phyloP scores from a whole-genome alignment of 371 early-diverging fungal genomes.

The Syncephalastrum racemosum region DNA sequence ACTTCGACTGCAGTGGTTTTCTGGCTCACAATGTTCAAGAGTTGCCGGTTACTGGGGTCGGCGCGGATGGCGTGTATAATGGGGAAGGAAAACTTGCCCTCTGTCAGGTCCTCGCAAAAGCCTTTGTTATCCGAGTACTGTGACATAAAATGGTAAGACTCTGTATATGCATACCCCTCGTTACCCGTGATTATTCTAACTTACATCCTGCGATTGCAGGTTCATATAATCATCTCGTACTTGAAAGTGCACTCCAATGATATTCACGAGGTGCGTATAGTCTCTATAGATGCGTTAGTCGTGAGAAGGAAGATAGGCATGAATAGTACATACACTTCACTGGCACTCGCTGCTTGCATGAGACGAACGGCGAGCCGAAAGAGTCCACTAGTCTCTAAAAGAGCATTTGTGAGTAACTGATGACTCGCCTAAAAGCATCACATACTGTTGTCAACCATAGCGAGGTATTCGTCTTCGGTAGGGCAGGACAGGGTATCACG shows the following conservation, averaged over 20 bases:
- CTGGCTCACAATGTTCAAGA: conserved; percentile 84
- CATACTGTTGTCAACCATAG: conserved; percentile 89
- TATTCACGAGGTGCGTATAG: conserved; percentile 76
- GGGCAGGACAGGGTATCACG: conserved; percentile 76
- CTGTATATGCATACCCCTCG: background rate
- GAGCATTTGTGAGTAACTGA: background rate
- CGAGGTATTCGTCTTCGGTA: conserved; percentile 80
- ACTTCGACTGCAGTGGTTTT: conserved; percentile 77
- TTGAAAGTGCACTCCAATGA: conserved; percentile 92
- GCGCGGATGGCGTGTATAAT: conserved; percentile 83
- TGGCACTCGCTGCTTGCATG: conserved; percentile 73
- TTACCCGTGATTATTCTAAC: background rate
- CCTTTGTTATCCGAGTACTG: conserved; percentile 91
- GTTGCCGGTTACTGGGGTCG: conserved; percentile 58
- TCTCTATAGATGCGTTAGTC: conserved; percentile 44
- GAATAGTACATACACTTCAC: conserved; percentile 39
- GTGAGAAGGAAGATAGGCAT: background rate
- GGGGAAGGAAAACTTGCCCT: conserved; percentile 96
- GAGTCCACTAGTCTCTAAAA: conserved; percentile 88
- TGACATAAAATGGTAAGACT: background rate
- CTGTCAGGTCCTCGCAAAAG: conserved; percentile 95
- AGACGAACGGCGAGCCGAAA: conserved; percentile 88
- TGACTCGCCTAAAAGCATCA: background rate
- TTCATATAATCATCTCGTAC: conserved; percentile 96
- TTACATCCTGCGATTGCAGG: conserved; percentile 75